phyloP scores from a whole-genome alignment of 176 grass and related monocot species.

The Thalia dealbata region DNA sequence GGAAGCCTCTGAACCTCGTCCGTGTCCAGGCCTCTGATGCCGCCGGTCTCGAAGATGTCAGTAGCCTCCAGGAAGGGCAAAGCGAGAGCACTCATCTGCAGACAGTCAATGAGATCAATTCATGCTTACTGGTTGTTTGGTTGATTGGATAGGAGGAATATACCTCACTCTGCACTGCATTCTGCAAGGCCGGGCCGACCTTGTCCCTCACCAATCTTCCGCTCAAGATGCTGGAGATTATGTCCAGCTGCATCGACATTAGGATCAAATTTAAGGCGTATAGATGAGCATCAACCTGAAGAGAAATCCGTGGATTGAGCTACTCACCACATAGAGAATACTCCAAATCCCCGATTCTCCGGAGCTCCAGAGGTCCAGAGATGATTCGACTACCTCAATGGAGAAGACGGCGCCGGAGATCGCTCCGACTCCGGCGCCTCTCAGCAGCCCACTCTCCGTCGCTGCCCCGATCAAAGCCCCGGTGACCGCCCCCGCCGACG shows the following conservation, averaged over 20 bases:
- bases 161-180: slow-evolving; percentile 72
- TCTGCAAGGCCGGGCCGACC: slow-evolving; percentile 64
- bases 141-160: not conserved
- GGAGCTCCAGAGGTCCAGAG: slow-evolving; percentile 9
- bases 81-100: slow-evolving; percentile 62
- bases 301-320: too few relatives aligned
- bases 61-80: slow-evolving; percentile 26
- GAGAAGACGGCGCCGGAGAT: slow-evolving; percentile 19
- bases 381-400: slow-evolving; percentile 14
- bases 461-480: slow-evolving; percentile 4
- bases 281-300: not conserved
- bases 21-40: slow-evolving; percentile 38
- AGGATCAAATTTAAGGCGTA: not conserved
- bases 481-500: slow-evolving; percentile 1
- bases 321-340: slow-evolving; percentile 3
- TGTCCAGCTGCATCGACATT: slow-evolving; percentile 26
- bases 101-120: not conserved
- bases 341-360: slow-evolving; percentile 4
- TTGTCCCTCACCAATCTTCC: slow-evolving; percentile 55
- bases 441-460: slow-evolving; percentile 3
- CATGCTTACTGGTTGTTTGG: not conserved
- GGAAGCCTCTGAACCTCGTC: slow-evolving; percentile 46
- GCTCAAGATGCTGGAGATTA: slow-evolving; percentile 48
- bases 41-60: slow-evolving; percentile 50
- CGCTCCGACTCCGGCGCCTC: slow-evolving; percentile 13